Base-by-base conservation (phyloP, 495 filamentous ascomycete genomes). In the Hyphodiscus hymeniophilus region DNA sequence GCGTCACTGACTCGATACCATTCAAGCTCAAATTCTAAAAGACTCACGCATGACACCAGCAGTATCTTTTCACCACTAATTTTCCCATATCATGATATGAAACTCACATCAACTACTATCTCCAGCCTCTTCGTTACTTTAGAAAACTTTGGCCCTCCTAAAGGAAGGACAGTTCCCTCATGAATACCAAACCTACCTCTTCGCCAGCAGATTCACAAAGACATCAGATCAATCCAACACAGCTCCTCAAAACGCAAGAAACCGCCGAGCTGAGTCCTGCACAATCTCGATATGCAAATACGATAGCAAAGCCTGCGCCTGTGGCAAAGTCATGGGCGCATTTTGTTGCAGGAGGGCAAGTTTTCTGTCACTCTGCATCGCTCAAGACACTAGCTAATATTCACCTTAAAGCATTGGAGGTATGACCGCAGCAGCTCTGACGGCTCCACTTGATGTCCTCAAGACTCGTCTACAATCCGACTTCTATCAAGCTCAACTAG, bases 381-480 rank as follows among this genome's bases (percentile, higher is more conserved):
- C 3, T 18, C 16, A 22, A 40, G 26, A 30, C 8, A 7, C 23
- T 43, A 28, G 30, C 32, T 54, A 45, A 46, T 34, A 42, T 28
- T 10, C 18, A 16, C 8, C 6, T 47, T 41, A 45, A 51, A 94
- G 89, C 16, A 66, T 87, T 17, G 89, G 89, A 51, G 89, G 89
- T 48, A 90, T 94, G 84, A 87, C 85, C 15, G 76, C 89, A 11
- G 83, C 89, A 3, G 79, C 82, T n/a, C 66, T 94, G 8, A 95
- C 89, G 0, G 85, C 85, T 3, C 89, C 89, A 5, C 79, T 95
- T 38, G 89, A 95, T 60, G 89, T 95, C 22, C 74, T 95, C 7
- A 92, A 92, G 66, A 94, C 89, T 3, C 77, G 89, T 7, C 73
- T 95, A 3, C 89, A 95, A 63, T 90, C 85, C 56, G 86, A 92